phyloP scores from a whole-genome alignment of 345 rosid genomes.

The Clausena lansium region DNA sequence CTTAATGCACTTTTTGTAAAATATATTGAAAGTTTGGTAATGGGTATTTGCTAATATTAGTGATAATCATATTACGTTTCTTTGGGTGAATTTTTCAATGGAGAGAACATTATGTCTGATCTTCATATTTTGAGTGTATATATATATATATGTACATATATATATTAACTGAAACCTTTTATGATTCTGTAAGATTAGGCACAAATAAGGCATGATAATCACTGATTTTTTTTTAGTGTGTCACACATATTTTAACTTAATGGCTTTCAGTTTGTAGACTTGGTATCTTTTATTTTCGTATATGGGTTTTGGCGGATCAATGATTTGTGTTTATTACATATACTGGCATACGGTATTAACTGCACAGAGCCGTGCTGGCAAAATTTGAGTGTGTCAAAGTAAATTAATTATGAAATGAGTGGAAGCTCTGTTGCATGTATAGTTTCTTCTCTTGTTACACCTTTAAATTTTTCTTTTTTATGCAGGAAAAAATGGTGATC shows the following conservation, averaged over 20 bases:
- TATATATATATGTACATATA: background rate
- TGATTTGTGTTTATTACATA: background rate
- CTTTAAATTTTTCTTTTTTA: background rate
- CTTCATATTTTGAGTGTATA: background rate
- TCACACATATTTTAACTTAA: background rate
- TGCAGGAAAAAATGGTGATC: conserved; percentile 88
- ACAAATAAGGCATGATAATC: background rate
- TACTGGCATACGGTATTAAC: too few relatives aligned
- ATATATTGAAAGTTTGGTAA: background rate
- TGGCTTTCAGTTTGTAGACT: background rate
- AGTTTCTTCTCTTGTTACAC: background rate
- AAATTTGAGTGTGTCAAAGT: background rate
- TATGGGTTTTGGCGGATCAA: background rate
- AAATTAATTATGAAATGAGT: background rate
- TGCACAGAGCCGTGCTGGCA: background rate
- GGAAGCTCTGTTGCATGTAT: background rate
- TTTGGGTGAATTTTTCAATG: background rate
- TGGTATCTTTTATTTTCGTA: background rate
- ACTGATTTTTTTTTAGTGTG: background rate
- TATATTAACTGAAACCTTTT: background rate
- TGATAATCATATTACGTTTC: background rate
- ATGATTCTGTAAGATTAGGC: background rate
- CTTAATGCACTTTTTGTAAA: background rate
- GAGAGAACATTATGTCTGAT: background rate
- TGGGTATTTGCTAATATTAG: background rate